Percentiles rank a stretch among this genome's conserved stretches.
Conservation (phyloP, 768 basidiomycete species). For the Pleurotus djamor region DNA sequence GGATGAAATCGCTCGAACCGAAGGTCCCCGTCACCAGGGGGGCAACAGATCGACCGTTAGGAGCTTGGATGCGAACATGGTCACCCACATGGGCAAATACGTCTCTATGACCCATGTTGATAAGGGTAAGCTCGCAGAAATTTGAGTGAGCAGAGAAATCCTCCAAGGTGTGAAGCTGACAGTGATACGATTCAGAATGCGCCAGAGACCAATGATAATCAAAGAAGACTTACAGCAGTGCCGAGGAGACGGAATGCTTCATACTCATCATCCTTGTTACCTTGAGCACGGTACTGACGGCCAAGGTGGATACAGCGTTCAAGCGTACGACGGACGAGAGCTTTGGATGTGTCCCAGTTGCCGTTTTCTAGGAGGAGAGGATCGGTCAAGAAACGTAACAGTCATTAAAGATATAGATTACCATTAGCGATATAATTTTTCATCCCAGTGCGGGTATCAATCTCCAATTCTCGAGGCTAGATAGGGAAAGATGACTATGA, state of each 20-base stretch:
- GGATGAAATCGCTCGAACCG: slow-evolving; percentile 75
- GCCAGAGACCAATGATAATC: neutral
- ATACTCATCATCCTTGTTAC: slow-evolving; percentile 67
- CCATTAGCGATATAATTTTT: slow-evolving; percentile 94
- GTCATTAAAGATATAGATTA: slow-evolving; percentile 12
- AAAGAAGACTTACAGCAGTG: slow-evolving; percentile 44
- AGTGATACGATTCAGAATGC: neutral
- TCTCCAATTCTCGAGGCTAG: slow-evolving; percentile 77
- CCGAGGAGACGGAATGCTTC: slow-evolving; percentile 84
- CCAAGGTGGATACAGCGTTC: slow-evolving; percentile 81
- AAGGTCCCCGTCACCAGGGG: slow-evolving; percentile 86
- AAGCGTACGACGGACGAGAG: slow-evolving; percentile 69
- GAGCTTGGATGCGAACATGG: slow-evolving; percentile 69
- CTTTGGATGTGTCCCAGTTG: slow-evolving; percentile 87
- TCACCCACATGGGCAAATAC: slow-evolving; percentile 91
- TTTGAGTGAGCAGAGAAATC: slow-evolving; percentile 91
- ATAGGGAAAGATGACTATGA: neutral
- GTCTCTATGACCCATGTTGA: slow-evolving; percentile 67
- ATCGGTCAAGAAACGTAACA: neutral
- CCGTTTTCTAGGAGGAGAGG: slow-evolving; percentile 48
- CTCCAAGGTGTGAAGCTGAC: slow-evolving; percentile 75
- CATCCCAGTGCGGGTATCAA: slow-evolving; percentile 88
- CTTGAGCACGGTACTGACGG: slow-evolving; percentile 53
- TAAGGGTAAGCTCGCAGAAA: slow-evolving; percentile 83
- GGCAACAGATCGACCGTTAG: slow-evolving; percentile 71